Conservation (phyloP, 2,329 filamentous ascomycete species). For the Aureobasidium sp. region DNA sequence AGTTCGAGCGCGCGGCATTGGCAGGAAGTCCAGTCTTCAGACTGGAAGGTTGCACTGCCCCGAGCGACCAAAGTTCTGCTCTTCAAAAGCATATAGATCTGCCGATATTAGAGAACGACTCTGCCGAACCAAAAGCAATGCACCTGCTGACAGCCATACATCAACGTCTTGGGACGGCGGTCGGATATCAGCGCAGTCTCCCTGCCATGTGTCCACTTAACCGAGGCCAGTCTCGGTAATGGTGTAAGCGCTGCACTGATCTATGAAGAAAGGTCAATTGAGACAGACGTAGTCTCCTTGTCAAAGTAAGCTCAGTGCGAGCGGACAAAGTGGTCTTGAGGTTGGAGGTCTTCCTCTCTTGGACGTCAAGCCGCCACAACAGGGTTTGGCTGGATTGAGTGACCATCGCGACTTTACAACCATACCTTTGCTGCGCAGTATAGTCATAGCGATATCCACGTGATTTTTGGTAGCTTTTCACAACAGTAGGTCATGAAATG, state of each 20-base stretch:
- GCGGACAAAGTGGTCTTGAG: neutral
- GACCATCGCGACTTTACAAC: too few relatives aligned
- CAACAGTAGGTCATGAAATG: too few relatives aligned
- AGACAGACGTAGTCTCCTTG: neutral
- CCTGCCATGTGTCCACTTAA: neutral
- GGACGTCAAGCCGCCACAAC: neutral
- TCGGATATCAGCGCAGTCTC: neutral
- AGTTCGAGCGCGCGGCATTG: neutral
- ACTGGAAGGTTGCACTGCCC: neutral
- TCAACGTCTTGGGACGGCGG: neutral
- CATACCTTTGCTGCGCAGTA: too few relatives aligned
- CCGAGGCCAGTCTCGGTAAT: neutral
- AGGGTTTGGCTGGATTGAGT: too few relatives aligned
- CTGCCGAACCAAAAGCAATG: neutral
- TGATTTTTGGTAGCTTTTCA: too few relatives aligned
- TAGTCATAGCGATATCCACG: too few relatives aligned
- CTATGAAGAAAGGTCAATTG: neutral
- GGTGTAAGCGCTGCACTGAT: neutral
- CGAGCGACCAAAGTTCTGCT: neutral
- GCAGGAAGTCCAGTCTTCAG: too few relatives aligned
- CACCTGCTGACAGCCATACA: neutral
- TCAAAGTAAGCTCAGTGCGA: neutral
- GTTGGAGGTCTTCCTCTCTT: neutral
- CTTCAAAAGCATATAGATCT: neutral
- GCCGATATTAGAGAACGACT: neutral